phyloP scores from a whole-genome alignment of 2,329 filamentous ascomycete species.

The Fusarium circinatum region DNA sequence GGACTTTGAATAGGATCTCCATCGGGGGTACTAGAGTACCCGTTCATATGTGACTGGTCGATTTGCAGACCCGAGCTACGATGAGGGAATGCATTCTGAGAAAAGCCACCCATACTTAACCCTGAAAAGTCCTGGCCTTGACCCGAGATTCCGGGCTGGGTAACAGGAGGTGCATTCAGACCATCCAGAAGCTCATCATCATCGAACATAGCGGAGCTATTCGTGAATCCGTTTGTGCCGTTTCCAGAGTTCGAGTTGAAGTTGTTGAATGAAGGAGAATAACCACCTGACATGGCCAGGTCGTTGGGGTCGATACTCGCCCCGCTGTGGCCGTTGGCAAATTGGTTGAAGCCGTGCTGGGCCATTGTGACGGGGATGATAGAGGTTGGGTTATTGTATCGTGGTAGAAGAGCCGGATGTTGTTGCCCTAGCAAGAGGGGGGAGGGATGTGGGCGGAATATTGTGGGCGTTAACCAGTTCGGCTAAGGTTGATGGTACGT shows the following conservation, averaged over 20 bases:
- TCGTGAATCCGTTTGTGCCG: constrained; percentile 77
- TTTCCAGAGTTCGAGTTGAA: constrained; percentile 68
- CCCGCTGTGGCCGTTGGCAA: constrained; percentile 63
- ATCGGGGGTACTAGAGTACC: constrained; percentile 92
- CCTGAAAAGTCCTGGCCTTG: constrained; percentile 67
- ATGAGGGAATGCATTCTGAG: constrained; percentile 64
- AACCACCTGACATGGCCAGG: constrained; percentile 74
- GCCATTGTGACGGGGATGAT: constrained; percentile 55
- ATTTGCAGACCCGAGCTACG: constrained; percentile 57
- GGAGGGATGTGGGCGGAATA: constrained; percentile 39
- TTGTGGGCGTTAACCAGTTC: constrained; percentile 39
- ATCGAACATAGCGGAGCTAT: constrained; percentile 80
- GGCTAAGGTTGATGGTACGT: constrained; percentile 31
- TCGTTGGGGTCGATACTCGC: constrained; percentile 85
- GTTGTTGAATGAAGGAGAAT: constrained; percentile 67
- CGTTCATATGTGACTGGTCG: constrained; percentile 76
- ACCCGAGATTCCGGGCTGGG: constrained; percentile 61
- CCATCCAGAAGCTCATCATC: constrained; percentile 90
- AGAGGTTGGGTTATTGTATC: constrained; percentile 12
- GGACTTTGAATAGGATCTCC: constrained; percentile 93
- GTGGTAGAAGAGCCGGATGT: constrained; percentile 26
- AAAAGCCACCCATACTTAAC: constrained; percentile 66
- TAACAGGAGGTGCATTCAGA: constrained; percentile 66
- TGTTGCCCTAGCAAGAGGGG: constrained; percentile 36
- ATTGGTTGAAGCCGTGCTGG: constrained; percentile 67